phyloP scores from a whole-genome alignment of 2,329 filamentous ascomycete genomes.

The Trichoderma gracile region DNA sequence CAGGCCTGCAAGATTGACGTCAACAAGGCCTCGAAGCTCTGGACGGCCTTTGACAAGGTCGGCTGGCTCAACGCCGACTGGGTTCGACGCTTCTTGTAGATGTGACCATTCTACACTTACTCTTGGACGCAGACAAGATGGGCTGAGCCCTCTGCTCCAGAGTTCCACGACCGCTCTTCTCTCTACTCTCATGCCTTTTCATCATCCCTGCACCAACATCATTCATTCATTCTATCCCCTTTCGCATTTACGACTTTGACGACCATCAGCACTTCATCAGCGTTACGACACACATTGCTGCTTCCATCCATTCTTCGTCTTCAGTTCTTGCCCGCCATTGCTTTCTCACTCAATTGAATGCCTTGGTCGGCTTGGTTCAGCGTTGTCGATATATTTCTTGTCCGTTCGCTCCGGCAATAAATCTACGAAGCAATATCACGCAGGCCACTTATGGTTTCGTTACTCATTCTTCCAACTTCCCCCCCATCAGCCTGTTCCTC shows the following conservation, averaged over 20 bases:
- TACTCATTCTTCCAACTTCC: background rate
- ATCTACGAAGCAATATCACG: background rate
- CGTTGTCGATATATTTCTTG: background rate
- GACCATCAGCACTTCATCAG: constrained; percentile 8
- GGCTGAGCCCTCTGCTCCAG: no score
- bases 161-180: no score
- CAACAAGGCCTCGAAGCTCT: constrained; percentile 93
- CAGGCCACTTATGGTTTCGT: background rate
- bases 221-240: background rate
- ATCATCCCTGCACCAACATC: no score
- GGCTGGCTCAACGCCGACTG: constrained; percentile 70
- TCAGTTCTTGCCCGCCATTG: no score
- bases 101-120: no score
- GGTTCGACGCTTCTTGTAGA: constrained; percentile 43
- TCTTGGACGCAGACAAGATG: no score
- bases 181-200: background rate
- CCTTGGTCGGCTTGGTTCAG: background rate
- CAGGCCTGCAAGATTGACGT: constrained; percentile 98
- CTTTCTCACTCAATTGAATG: background rate
- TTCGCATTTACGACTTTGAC: constrained; percentile 12
- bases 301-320: background rate
- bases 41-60: constrained; percentile 83
- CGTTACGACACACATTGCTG: no score
- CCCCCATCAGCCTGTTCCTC: background rate
- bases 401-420: background rate